Percentiles rank a stretch among this genome's conserved stretches.
Conservation (phyloP, 352 stramenopile species). For the Globisporangium camurandrum region DNA sequence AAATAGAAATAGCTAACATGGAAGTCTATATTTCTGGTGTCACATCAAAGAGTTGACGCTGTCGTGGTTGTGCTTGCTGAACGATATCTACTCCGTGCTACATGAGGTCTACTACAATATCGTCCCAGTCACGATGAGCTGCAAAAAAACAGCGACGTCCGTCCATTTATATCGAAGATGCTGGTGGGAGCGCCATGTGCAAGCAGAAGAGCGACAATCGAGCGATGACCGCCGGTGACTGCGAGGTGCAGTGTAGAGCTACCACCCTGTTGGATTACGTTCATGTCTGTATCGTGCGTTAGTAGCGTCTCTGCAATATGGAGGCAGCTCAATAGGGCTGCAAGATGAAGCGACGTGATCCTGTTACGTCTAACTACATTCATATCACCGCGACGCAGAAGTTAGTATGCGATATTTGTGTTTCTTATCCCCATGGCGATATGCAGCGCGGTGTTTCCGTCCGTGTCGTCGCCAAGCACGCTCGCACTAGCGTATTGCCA, state of each 20-base stretch:
- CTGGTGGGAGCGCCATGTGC: not conserved
- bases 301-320: no score
- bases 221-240: not conserved
- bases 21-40: no score
- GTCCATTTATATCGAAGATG: not conserved
- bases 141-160: not conserved
- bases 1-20: no score
- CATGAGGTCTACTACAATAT: not conserved
- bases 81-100: not conserved
- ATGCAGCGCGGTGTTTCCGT: conserved; percentile 2
- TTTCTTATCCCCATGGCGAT: no score
- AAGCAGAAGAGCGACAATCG: not conserved
- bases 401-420: no score
- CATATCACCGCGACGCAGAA: not conserved
- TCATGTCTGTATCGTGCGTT: no score
- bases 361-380: not conserved
- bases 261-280: not conserved
- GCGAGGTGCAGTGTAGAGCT: not conserved
- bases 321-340: not conserved
- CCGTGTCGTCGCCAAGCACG: no score
- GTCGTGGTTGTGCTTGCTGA: no score
- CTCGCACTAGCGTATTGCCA: no score
- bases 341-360: not conserved
- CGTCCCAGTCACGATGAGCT: not conserved
- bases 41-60: no score